Conservation (phyloP, 805 yeast species). For the Schwanniomyces yamadae region DNA sequence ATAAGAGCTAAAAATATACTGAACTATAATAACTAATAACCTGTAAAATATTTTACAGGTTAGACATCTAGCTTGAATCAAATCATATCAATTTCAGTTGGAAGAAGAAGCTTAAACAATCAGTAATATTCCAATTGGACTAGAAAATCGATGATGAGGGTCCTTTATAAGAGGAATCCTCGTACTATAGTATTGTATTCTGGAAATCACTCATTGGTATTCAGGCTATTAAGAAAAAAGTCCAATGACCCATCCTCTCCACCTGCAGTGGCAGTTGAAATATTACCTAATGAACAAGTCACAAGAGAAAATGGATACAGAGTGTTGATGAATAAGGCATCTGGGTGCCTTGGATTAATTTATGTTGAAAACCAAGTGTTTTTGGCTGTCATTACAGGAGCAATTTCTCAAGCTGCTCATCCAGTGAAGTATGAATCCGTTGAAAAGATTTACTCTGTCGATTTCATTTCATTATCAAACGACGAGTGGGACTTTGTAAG, state of each 20-base stretch:
- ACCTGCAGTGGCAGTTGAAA: conserved; percentile 48
- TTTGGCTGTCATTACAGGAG: conserved; percentile 76
- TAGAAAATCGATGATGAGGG: conserved; percentile 25
- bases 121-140: not conserved
- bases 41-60: not conserved
- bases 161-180: conserved; percentile 31
- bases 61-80: not conserved
- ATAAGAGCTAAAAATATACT: no score
- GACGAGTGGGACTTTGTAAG: conserved; percentile 79
- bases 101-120: not conserved
- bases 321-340: conserved; percentile 40
- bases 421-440: conserved; percentile 82
- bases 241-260: conserved; percentile 12
- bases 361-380: conserved; percentile 66
- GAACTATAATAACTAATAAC: no score
- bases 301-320: conserved; percentile 39
- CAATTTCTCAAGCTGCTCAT: conserved; percentile 66
- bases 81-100: not conserved
- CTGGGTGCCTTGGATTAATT: conserved; percentile 80
- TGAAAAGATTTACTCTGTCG: conserved; percentile 79
- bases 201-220: conserved; percentile 28
- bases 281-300: conserved; percentile 36
- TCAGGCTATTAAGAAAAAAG: conserved; percentile 19
- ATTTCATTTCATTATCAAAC: conserved; percentile 72
- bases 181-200: conserved; percentile 30